phyloP scores from a whole-genome alignment of 2,329 filamentous ascomycete species.

The Ceratocystis huliohia region DNA sequence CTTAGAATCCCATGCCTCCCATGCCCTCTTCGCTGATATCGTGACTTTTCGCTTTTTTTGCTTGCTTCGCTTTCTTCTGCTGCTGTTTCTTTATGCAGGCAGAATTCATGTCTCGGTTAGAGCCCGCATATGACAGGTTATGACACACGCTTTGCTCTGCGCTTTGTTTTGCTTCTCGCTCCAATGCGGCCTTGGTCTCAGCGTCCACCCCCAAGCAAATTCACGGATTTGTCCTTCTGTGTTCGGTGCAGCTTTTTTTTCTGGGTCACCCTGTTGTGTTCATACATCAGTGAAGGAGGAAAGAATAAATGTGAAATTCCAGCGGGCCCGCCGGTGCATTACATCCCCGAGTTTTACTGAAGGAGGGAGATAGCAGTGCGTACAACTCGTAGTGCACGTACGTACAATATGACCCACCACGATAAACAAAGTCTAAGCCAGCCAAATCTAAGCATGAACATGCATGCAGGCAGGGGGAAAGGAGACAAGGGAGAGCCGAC shows the following conservation, averaged over 20 bases:
- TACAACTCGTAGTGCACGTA: not conserved
- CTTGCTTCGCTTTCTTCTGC: not conserved
- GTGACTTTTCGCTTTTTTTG: not conserved
- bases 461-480: not conserved
- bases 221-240: not conserved
- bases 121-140: not conserved
- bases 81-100: not conserved
- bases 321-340: constrained; percentile 5
- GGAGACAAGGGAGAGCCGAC: not conserved
- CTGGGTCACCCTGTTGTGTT: not conserved
- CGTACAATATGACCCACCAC: not conserved
- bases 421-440: not conserved
- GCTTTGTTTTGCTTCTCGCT: not conserved
- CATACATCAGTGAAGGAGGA: not conserved
- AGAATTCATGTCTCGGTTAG: not conserved
- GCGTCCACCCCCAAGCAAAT: not conserved
- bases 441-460: not conserved
- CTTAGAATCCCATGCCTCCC: not conserved
- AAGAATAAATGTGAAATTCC: not conserved
- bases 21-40: not conserved
- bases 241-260: not conserved
- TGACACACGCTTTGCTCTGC: not conserved
- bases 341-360: not conserved
- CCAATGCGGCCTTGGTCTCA: not conserved
- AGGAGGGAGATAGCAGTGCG: not conserved